Percentiles rank a stretch among this genome's conserved stretches.
These are phyloP conservation scores for Talaromyces islandicus DNA, from an alignment of 2,329 filamentous ascomycete species.

Conservation along the genomic window DNA sequence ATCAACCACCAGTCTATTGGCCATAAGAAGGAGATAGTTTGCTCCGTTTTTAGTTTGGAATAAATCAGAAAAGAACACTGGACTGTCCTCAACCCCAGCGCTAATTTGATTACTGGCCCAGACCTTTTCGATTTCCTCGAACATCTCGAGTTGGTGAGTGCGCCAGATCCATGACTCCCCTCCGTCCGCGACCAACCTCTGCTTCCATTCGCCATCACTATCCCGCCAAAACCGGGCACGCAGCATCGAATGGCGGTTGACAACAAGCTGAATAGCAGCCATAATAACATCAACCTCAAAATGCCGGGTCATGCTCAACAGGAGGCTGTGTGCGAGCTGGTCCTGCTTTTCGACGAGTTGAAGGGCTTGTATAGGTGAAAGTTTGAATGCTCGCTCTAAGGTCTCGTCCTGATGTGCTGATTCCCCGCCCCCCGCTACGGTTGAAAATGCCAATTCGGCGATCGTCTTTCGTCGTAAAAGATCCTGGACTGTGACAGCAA, in stretches of 20 bases:
- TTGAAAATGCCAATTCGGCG: neutral
- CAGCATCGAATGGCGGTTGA: neutral
- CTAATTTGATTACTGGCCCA: neutral
- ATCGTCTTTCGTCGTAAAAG: neutral
- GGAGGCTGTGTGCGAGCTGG: neutral
- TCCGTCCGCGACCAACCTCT: neutral
- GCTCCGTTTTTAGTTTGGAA: neutral
- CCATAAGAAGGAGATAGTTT: neutral
- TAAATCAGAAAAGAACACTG: neutral
- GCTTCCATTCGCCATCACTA: neutral
- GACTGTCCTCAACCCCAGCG: neutral
- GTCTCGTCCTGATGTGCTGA: neutral
- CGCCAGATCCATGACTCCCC: neutral
- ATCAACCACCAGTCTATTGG: conserved; percentile 3
- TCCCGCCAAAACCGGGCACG: neutral
- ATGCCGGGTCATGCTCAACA: neutral
- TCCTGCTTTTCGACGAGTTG: neutral
- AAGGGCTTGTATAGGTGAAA: neutral
- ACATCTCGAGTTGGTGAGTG: neutral
- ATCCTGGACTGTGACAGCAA: neutral
- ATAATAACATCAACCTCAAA: neutral
- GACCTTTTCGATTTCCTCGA: neutral
- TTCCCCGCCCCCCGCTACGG: neutral
- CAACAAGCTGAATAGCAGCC: neutral
- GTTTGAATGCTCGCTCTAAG: neutral